Evolutionary conservation across 176 grass and related monocot genomes (phyloP), one percentile per base, ranked within the genome.

Genomic region (Carex littledalei): DNA sequence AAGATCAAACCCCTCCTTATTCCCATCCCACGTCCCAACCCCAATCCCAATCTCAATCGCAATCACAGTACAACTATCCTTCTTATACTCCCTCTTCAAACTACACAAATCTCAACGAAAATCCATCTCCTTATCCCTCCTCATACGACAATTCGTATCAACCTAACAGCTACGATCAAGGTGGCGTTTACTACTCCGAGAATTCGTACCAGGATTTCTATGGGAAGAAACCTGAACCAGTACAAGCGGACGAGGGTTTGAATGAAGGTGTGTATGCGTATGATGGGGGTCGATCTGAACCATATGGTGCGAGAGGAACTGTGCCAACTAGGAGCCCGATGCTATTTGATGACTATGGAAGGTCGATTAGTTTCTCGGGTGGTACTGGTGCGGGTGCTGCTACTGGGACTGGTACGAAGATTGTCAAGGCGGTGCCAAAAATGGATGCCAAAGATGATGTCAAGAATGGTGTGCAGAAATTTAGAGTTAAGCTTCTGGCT

Each of bases 331-430:
- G 87, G 13, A 88, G 90, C 70, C 82, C 91, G 0, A 85, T 94
- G 18, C 67, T 99, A 54, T 99, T 99, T 43, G 96, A 99, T 88
- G 96, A 99, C 81, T 99, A 99, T 34, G 96, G 96, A 41, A 86
- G 96, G 52, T 99, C 96, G 0, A 94, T 99, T 82, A 86, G 91
- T 65, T 49, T 81, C 64, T 81, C 96, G 2, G 90, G 88, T 0
- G 90, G 84, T 84, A 68, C 39, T 24, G 81, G 22, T 3, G 47
- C 74, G 10, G 85, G 79, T 2, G 35, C 79, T 3, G 66, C 60
- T 52, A 18, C 76, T 11, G 91, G 85, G 31, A 92, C 84, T 82
- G 75, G 55, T 52, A 88, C 86, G 43, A 88, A 94, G 85, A 94
- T 99, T 55, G 93, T 88, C 1, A 95, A 86, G 88, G 96, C 96